Evolutionary conservation across 306 rosid species (phyloP).

Genomic region (Dryas octopetala): DNA sequence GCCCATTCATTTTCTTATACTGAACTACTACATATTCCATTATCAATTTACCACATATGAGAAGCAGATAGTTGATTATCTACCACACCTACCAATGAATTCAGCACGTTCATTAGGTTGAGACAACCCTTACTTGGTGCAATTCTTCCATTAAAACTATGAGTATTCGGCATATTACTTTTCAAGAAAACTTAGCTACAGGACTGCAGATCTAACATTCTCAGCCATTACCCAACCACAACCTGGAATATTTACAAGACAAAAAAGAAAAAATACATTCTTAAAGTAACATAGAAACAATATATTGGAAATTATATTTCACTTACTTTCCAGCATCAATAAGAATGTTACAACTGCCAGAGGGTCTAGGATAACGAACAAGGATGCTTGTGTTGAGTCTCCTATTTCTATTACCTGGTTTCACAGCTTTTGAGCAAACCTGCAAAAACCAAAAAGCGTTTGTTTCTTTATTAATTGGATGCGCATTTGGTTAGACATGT

Average conservation of each 20-base stretch:
- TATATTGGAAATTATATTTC: background rate
- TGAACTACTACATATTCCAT: background rate
- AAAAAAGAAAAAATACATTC: slow-evolving; percentile 3
- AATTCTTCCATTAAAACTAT: background rate
- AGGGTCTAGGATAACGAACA: slow-evolving; percentile 51
- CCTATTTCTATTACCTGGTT: slow-evolving; percentile 74
- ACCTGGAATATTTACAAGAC: background rate
- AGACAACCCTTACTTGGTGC: background rate
- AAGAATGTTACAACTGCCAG: slow-evolving; percentile 65
- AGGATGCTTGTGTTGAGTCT: slow-evolving; percentile 91
- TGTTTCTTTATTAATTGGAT: slow-evolving; percentile 12
- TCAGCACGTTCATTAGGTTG: background rate
- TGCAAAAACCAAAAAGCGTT: slow-evolving; percentile 26
- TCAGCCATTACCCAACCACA: background rate
- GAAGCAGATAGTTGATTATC: background rate
- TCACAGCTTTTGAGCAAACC: slow-evolving; percentile 78
- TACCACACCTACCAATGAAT: background rate
- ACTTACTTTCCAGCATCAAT: slow-evolving; percentile 93
- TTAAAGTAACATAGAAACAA: slow-evolving; percentile 8
- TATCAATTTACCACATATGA: slow-evolving; percentile 4
- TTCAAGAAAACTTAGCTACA: background rate
- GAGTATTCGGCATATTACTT: background rate
- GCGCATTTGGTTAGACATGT: slow-evolving; percentile 10
- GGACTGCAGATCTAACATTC: background rate
- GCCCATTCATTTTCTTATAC: background rate